A percentile compares a stretch with the other conserved stretches of the same genome.
Evolutionary conservation across 176 grass and related monocot species (phyloP).

Genomic region (Pharus latifolius): DNA sequence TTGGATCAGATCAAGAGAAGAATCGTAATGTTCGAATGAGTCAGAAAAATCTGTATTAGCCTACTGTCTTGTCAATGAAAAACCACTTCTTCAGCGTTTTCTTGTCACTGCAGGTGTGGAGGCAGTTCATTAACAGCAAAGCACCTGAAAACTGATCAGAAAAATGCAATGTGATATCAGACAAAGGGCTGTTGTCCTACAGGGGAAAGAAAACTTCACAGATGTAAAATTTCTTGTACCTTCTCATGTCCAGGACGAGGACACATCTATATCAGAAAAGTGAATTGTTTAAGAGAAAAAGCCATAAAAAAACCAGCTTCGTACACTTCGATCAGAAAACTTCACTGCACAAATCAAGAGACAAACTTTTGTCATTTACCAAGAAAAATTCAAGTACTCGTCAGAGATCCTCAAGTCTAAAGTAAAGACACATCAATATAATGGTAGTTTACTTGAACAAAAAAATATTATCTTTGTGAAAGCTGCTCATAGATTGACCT

Average conservation of each 20-base stretch:
- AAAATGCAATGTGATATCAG: background rate
- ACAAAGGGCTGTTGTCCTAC: background rate
- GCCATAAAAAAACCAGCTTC: conserved; percentile 16
- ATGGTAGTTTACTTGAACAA: no score
- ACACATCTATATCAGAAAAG: conserved; percentile 28
- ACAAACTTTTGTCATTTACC: background rate
- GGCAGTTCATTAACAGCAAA: conserved; percentile 54
- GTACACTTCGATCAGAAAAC: background rate
- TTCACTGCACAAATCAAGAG: conserved; percentile 1
- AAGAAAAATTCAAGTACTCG: background rate
- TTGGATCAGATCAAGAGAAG: conserved; percentile 10
- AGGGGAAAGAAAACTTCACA: background rate
- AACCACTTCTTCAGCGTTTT: conserved; percentile 93
- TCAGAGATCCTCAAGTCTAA: no score
- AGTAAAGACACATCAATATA: no score
- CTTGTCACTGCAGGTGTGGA: conserved; percentile 64
- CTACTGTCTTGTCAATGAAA: conserved; percentile 86
- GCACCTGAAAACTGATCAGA: conserved; percentile 43
- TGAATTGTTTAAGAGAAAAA: conserved; percentile 11
- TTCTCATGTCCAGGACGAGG: conserved; percentile 35
- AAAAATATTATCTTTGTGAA: no score
- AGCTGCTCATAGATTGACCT: background rate
- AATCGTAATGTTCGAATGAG: conserved; percentile 1
- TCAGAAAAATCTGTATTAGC: no score
- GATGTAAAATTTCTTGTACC: background rate